Conservation (phyloP, 441 rosid species). For the Erodium chrysanthum region DNA sequence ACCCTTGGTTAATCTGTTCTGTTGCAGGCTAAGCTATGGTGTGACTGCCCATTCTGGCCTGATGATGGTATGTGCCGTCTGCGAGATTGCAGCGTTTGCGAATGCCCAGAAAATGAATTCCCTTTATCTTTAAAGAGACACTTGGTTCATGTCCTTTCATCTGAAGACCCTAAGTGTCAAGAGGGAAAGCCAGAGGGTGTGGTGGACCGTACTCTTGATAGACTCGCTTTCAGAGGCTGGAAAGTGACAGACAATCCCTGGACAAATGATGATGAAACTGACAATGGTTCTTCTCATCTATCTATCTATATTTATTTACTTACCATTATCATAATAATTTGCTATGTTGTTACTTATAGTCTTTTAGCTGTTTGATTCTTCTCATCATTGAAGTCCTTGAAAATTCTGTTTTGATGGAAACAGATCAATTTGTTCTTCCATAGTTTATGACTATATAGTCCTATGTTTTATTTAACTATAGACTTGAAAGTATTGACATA, state of each 20-base stretch:
- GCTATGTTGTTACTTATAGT: neutral
- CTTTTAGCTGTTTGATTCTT: neutral
- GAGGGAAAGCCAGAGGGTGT: conserved; percentile 86
- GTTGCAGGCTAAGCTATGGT: conserved; percentile 79
- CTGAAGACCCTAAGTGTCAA: conserved; percentile 62
- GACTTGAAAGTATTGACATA: neutral
- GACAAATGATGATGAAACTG: conserved; percentile 88
- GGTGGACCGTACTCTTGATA: conserved; percentile 75
- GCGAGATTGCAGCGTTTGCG: conserved; percentile 88
- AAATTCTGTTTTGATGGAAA: neutral
- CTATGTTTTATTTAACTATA: conserved; percentile 5
- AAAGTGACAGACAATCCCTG: conserved; percentile 80
- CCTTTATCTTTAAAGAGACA: conserved; percentile 64
- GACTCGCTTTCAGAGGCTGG: conserved; percentile 69
- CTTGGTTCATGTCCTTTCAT: conserved; percentile 35
- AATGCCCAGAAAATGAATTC: conserved; percentile 83
- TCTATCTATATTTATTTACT: neutral
- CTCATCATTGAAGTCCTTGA: neutral
- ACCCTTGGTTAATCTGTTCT: neutral
- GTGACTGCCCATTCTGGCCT: conserved; percentile 96
- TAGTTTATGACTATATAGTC: neutral
- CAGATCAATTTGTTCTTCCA: neutral
- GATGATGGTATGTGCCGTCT: conserved; percentile 94
- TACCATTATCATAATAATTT: neutral
- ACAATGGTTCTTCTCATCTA: conserved; percentile 43